These are phyloP conservation scores for Ceriops tagal DNA, from an alignment of 345 rosid species.

Conservation along the genomic window DNA sequence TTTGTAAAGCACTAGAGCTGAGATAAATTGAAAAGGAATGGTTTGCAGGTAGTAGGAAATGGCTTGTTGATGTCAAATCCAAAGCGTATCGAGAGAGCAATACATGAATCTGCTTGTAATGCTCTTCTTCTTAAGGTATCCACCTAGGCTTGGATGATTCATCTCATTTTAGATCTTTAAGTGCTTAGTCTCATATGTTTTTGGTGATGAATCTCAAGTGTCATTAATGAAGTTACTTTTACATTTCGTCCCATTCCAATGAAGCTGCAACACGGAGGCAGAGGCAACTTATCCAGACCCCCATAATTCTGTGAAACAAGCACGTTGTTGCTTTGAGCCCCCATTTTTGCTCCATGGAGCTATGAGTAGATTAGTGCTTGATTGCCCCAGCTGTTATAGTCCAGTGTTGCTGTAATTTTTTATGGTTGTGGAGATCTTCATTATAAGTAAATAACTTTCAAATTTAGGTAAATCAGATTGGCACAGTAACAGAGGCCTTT, in stretches of 20 bases:
- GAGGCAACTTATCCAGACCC: background rate
- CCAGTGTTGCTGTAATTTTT: background rate
- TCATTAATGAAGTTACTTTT: background rate
- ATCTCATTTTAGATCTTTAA: background rate
- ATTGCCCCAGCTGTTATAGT: background rate
- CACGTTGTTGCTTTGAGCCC: too few relatives aligned
- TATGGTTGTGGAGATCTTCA: background rate
- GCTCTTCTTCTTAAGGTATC: conserved; percentile 91
- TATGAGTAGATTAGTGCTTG: background rate
- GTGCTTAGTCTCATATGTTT: conserved; percentile 2
- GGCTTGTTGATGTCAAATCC: conserved; percentile 79
- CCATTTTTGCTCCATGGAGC: too few relatives aligned
- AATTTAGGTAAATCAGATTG: conserved; percentile 85
- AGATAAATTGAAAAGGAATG: background rate
- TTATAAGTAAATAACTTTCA: background rate
- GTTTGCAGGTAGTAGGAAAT: conserved; percentile 88
- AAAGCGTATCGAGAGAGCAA: conserved; percentile 78
- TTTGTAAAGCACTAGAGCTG: background rate
- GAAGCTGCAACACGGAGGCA: background rate
- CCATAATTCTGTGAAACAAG: background rate
- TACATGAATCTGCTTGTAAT: conserved; percentile 75
- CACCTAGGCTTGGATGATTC: conserved; percentile 12
- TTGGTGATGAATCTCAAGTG: background rate
- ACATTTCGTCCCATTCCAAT: background rate
- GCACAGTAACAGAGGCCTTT: conserved; percentile 92